phyloP scores from a whole-genome alignment of 148 eudicot species.

The Camellia sinensis region DNA sequence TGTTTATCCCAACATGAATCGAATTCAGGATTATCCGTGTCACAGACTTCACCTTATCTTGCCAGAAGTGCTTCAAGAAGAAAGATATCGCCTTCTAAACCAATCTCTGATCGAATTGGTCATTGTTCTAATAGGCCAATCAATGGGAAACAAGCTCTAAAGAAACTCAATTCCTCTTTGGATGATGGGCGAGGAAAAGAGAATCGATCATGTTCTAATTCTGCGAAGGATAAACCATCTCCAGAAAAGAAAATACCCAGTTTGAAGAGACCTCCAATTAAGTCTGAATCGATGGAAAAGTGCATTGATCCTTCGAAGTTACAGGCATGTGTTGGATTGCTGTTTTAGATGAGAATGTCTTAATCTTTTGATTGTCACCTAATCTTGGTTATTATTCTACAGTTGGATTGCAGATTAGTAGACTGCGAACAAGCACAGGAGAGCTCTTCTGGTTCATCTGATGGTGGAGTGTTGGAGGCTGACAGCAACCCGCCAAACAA shows the following conservation, averaged over 20 bases:
- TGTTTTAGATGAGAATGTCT: neutral
- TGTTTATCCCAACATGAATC: constrained; percentile 28
- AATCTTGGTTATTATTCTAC: constrained; percentile 18
- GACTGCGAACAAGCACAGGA: constrained; percentile 44
- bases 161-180: constrained; percentile 13
- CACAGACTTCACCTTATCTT: constrained; percentile 33
- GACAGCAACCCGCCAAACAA: constrained; percentile 70
- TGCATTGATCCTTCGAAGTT: constrained; percentile 26
- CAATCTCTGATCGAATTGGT: constrained; percentile 27
- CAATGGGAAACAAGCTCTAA: constrained; percentile 17
- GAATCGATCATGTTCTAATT: constrained; percentile 26
- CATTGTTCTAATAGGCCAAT: constrained; percentile 24
- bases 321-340: constrained; percentile 35
- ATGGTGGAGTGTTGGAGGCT: constrained; percentile 28
- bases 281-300: constrained; percentile 38
- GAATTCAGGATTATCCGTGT: constrained; percentile 13
- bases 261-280: constrained; percentile 38
- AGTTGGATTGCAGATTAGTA: constrained; percentile 32
- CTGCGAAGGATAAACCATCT: constrained; percentile 24
- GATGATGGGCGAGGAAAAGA: constrained; percentile 40
- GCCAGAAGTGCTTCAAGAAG: constrained; percentile 46
- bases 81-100: constrained; percentile 32
- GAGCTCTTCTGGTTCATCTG: constrained; percentile 43
- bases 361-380: neutral
- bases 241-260: constrained; percentile 27